Base-by-base conservation (phyloP, 768 basidiomycete species). In the Galerina marginata region DNA sequence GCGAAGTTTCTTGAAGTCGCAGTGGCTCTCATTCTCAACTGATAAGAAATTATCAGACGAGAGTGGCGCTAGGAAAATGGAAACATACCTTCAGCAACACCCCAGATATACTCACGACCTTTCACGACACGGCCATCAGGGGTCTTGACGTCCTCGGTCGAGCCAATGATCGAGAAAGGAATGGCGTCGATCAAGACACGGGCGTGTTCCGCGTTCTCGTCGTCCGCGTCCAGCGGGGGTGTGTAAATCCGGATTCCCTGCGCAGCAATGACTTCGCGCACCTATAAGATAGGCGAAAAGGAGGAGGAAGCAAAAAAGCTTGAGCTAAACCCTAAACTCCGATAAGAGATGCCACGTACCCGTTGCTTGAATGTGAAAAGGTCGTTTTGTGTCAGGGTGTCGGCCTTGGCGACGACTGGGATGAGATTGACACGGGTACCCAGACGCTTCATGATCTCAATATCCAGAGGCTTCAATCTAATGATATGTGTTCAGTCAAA, bases 11-110 rank as follows among this genome's bases (percentile, higher is more conserved):
- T 92, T 92, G 88, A 99, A 99, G 78, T 99, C 97, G 74, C 97
- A 99, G 79, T 99, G 97, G 74, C 91, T 90, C 80, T 99, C 97
- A 73, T 99, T 99, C 79, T 99, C 97, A 62, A 99, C 96, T 95
- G 68, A 4, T 60, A 11, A 43, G 39, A 26, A 48, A 45, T 36
- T 55, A 42, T 56, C 20, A 54, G 39, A 33, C 51, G 44, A 38
- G 44, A 3, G 5, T 9, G 26, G 40, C 50, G 37, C 55, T 38
- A 55, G 26, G 6, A 14, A 43, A n/a, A 10, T 3, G 5, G 39
- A 54, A 25, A 75, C 81, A 50, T 42, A 93, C 93, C 93, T 83
- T 99, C 97, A 9, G 97, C 97, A n/a, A 99, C 95, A 83, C 97
- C 97, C 97, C 97, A 99, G 12, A 96, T 87, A 73, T 99, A 99